Base-by-base conservation (phyloP, 139 green algal genomes). In the Chlorella sp. region DNA sequence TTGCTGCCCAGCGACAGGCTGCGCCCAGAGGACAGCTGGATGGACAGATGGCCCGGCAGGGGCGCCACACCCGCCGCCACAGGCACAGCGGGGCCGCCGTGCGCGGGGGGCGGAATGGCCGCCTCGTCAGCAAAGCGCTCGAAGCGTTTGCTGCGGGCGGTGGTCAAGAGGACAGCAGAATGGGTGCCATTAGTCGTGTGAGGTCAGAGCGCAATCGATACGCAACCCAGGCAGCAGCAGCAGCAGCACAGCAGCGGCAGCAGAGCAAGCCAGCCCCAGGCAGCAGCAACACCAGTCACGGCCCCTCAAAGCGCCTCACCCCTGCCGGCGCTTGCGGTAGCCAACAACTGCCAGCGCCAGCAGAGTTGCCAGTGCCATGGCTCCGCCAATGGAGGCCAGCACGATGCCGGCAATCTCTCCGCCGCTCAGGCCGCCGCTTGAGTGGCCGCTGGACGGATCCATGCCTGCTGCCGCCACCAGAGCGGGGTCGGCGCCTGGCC, bases 331-430 rank as follows among this genome's bases (percentile, higher is more conserved):
- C n/a, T 81, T 38, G 54, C 73, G 51, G 54, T 74, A 34, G 76
- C 32, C 26, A 38, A 8, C 32, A 0, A 72, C 70, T 0, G 32
- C 51, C 68, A 87, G 36, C 16, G 56, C 75, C 38, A 68, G 32
- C 20, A 54, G 6, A 3, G 54, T 64, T n/a, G 64, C 36, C 46
- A 85, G 68, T 22, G 78, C 75, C 14, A 73, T 68, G 17, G 51
- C n/a, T 20, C 48, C 86, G 28, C 54, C 73, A 26, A 85, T 6
- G n/a, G 36, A 44, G 30, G 72, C 86, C 22, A 87, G 20, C 24
- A 85, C 76, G 38, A 90, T 87, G 54, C 86, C 86, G 0, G 48
- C 54, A 46, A 90, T 87, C 26, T 73, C 86, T 3, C 82, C 75
- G 0, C 24, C 46, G 32, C 36, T 81, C 46, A 87, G 72, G 4